A percentile compares a stretch with the other conserved stretches of the same genome.
Conservation (phyloP, 1,139 yeast species). For the Yamadazyma diddensiae region DNA sequence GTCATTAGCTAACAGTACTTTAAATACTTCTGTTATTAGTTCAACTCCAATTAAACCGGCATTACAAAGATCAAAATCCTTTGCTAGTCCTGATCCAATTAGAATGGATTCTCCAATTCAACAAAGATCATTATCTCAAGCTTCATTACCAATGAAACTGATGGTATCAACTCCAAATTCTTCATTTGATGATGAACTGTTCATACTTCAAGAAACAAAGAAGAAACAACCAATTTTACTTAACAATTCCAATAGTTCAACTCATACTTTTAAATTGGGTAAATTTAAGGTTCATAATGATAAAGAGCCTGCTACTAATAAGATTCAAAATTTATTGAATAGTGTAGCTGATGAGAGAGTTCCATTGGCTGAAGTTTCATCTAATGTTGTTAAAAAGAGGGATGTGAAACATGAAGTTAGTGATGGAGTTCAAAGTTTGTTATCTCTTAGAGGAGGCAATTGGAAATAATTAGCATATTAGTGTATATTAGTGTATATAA, state of each 20-base stretch:
- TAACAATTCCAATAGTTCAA: constrained; percentile 29
- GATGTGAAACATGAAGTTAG: constrained; percentile 14
- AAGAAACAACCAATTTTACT: constrained; percentile 38
- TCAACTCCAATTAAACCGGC: constrained; percentile 23
- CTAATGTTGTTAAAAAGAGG: constrained; percentile 13
- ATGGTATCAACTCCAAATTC: constrained; percentile 18
- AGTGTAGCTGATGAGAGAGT: constrained; percentile 13
- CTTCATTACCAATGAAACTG: constrained; percentile 9
- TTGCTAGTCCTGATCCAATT: constrained; percentile 22
- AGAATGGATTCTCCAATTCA: constrained; percentile 21
- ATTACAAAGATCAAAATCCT: constrained; percentile 27
- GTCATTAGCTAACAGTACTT: constrained; percentile 9
- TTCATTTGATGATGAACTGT: constrained; percentile 19
- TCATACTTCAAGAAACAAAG: constrained; percentile 28
- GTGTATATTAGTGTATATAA: constrained; percentile 14
- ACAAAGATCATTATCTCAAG: constrained; percentile 21
- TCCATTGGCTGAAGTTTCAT: constrained; percentile 28
- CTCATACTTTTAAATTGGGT: constrained; percentile 41
- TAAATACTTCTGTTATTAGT: constrained; percentile 17
- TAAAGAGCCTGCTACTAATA: constrained; percentile 14
- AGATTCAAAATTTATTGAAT: constrained; percentile 20
- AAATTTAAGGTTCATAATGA: constrained; percentile 15
- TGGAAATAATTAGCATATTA: constrained; percentile 19
- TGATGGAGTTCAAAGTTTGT: constrained; percentile 41
- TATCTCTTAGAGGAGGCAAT: constrained; percentile 41